A percentile compares a stretch with the other conserved stretches of the same genome.
These are phyloP conservation scores for Zygosaccharomyces lentus DNA, from an alignment of 805 yeast species.

Conservation along the genomic window DNA sequence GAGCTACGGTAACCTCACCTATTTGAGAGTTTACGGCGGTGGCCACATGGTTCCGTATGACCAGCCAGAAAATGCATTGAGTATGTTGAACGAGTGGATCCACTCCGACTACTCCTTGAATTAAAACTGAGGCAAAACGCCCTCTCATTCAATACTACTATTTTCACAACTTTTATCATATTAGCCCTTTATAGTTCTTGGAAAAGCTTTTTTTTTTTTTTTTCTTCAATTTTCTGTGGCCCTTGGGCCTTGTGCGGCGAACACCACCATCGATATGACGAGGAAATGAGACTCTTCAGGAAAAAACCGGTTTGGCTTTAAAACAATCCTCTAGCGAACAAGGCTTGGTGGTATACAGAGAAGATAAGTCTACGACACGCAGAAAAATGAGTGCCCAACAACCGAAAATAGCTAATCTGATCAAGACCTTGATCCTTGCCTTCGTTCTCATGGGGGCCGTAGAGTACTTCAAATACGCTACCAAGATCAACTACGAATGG, in stretches of 20 bases:
- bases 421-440: conserved; percentile 31
- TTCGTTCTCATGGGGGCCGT: conserved; percentile 38
- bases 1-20: conserved; percentile 66
- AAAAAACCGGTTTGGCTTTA: too few relatives aligned
- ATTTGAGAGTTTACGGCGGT: conserved; percentile 78
- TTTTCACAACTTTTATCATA: neutral
- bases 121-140: neutral
- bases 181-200: neutral
- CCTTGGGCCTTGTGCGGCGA: too few relatives aligned
- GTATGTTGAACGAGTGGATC: conserved; percentile 84
- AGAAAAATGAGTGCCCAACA: conserved; percentile 9
- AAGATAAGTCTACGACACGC: neutral
- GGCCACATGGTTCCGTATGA: conserved; percentile 97
- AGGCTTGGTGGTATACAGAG: too few relatives aligned
- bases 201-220: neutral
- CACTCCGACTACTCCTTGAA: conserved; percentile 50
- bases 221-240: too few relatives aligned
- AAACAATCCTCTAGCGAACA: neutral
- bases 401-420: conserved; percentile 16
- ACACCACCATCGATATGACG: too few relatives aligned
- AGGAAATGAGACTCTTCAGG: too few relatives aligned
- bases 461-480: conserved; percentile 42
- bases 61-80: conserved; percentile 73
- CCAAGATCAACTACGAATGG: conserved; percentile 42
- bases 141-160: neutral